Percentiles rank a stretch among this genome's conserved stretches.
phyloP scores from a whole-genome alignment of 495 filamentous ascomycete genomes.

The Astrocystis sublimbata region DNA sequence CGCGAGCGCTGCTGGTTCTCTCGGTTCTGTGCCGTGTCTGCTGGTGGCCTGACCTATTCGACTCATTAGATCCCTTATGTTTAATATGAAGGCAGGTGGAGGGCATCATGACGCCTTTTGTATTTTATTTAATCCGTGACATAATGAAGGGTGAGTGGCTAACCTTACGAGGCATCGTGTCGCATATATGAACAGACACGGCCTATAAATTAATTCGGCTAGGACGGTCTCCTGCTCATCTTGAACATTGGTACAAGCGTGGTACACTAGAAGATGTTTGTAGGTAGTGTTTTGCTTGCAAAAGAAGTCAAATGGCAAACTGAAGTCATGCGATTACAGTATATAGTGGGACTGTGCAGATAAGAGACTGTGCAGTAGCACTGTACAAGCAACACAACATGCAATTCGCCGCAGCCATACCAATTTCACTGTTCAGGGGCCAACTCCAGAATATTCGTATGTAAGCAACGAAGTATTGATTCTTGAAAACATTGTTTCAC shows the following conservation, averaged over 20 bases:
- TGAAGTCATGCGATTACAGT: background rate
- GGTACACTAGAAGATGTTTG: background rate
- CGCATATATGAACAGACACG: background rate
- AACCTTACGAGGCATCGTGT: constrained; percentile 14
- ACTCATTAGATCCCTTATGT: too few relatives aligned
- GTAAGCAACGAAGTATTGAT: background rate
- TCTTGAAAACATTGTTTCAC: background rate
- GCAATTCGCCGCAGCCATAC: background rate
- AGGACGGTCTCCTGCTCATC: background rate
- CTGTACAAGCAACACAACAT: background rate
- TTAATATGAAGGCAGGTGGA: too few relatives aligned
- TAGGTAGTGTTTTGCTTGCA: background rate
- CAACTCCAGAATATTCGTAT: background rate
- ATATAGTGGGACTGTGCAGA: background rate
- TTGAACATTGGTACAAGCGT: too few relatives aligned
- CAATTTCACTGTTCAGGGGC: background rate
- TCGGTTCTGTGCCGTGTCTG: constrained; percentile 12
- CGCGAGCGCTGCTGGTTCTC: constrained; percentile 22
- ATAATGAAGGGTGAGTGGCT: background rate
- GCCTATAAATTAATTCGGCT: background rate
- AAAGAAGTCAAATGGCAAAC: background rate
- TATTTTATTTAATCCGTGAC: too few relatives aligned
- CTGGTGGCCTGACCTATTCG: background rate
- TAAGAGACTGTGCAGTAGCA: background rate
- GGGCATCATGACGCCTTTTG: too few relatives aligned